Percentiles rank a stretch among this genome's conserved stretches.
phyloP scores from a whole-genome alignment of 805 yeast genomes.

The Teunomyces lycoperdinae region DNA sequence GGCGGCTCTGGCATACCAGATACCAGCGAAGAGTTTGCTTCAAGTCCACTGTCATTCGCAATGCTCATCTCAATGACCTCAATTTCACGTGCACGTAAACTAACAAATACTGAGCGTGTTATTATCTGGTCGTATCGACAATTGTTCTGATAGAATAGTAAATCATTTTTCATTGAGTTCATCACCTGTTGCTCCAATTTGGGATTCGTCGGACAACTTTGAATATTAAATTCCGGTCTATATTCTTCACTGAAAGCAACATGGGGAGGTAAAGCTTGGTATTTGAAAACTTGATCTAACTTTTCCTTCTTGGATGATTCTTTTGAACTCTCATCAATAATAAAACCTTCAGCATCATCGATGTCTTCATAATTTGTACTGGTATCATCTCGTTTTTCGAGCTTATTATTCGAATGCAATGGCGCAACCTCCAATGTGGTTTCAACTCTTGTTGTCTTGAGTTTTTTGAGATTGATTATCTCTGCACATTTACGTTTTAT shows the following conservation, averaged over 20 bases:
- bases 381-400: neutral
- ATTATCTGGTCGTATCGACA: slow-evolving; percentile 27
- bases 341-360: slow-evolving; percentile 6
- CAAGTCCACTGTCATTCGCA: slow-evolving; percentile 2
- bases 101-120: slow-evolving; percentile 40
- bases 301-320: slow-evolving; percentile 5
- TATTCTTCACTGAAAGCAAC: slow-evolving; percentile 49
- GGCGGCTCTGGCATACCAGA: neutral
- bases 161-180: slow-evolving; percentile 52
- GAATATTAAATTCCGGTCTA: slow-evolving; percentile 51
- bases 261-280: slow-evolving; percentile 22
- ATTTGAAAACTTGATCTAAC: neutral
- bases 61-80: slow-evolving; percentile 40
- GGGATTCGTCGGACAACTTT: slow-evolving; percentile 52
- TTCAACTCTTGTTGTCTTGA: neutral
- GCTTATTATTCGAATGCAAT: neutral
- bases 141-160: slow-evolving; percentile 41
- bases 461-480: slow-evolving; percentile 18
- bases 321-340: slow-evolving; percentile 11
- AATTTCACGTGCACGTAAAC: slow-evolving; percentile 44
- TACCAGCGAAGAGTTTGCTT: neutral
- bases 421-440: slow-evolving; percentile 6
- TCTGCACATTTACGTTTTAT: slow-evolving; percentile 20
- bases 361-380: slow-evolving; percentile 4
- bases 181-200: slow-evolving; percentile 50